Conservation (phyloP, 192 early-diverging fungal species). For the Mortierella hygrophila region DNA sequence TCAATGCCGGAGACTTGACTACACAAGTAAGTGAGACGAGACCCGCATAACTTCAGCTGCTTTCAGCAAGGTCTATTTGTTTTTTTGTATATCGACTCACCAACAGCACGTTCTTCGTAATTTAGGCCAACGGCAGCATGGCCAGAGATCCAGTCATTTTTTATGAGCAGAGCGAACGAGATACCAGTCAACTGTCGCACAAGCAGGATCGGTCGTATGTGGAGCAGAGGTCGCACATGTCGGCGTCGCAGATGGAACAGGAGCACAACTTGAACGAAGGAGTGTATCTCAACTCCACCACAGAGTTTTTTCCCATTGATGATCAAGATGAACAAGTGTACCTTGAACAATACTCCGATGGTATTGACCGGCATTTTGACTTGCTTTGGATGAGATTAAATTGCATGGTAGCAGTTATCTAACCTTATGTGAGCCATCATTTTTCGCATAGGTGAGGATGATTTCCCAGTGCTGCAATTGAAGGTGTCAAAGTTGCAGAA, state of each 20-base stretch:
- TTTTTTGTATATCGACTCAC: background rate
- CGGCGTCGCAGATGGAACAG: slow-evolving; percentile 9
- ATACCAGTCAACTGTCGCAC: slow-evolving; percentile 19
- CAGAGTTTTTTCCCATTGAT: slow-evolving; percentile 50
- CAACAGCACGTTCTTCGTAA: background rate
- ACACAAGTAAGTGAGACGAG: slow-evolving; percentile 3
- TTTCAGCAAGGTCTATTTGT: background rate
- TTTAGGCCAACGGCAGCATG: slow-evolving; percentile 4
- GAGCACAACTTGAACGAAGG: slow-evolving; percentile 24
- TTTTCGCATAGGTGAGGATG: slow-evolving; percentile 27
- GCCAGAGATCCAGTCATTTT: background rate
- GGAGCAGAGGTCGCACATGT: slow-evolving; percentile 34
- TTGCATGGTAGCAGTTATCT: background rate
- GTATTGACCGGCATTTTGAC: background rate
- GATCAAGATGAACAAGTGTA: slow-evolving; percentile 55
- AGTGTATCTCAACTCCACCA: slow-evolving; percentile 42
- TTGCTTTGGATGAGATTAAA: too few species aligned
- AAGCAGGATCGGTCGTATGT: slow-evolving; percentile 41
- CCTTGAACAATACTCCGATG: slow-evolving; percentile 48
- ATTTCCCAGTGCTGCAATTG: slow-evolving; percentile 40
- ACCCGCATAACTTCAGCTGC: background rate
- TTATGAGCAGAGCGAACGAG: slow-evolving; percentile 12
- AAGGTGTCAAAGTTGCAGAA: slow-evolving; percentile 51
- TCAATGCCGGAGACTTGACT: background rate
- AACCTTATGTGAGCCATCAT: background rate